Evolutionary conservation across 208 protist species (phyloP), one percentile per base, ranked within the genome.

Genomic region (Acanthamoeba sp.): DNA sequence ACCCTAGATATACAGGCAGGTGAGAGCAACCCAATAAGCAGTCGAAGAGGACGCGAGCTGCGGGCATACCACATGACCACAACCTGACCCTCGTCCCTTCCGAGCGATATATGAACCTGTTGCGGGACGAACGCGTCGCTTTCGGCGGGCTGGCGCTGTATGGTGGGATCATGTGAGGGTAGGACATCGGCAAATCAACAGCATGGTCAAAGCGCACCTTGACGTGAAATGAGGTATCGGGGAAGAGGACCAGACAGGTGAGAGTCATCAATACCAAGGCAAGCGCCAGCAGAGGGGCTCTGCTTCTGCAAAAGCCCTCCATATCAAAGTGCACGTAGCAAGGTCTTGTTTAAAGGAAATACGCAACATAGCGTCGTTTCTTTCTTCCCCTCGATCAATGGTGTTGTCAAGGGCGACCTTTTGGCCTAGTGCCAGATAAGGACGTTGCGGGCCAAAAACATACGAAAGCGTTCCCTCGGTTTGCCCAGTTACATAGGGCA

Each of bases 21-120:
- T n/a, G 50, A 6, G 0, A 14, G 18, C 50, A 16, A 6, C 2
- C 50, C 50, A 55, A 24, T 22, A 78, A 42, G 16, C n/a, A 0
- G 22, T 18, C 3, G 27, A 69, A 32, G 64, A 10, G 64, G 32
- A 38, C 5, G 64, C 20, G 9, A 2, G 2, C 0, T 16, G 12
- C 24, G 20, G 16, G 4, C 24, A 16, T 82, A 82, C 71, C 71
- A 82, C 71, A 82, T 82, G 71, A 82, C 71, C 14, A 82, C 22
- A 34, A 82, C n/a, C 71, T 82, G 36, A 0, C 22, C 14, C 38
- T 5, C 71, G 71, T 82, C 71, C 38, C 29, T 20, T 16, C 71
- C 71, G 2, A 82, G 38, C 18, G 71, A 82, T 34, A 82, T 50
- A 32, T 82, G 71, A 22, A 82, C 71, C 18, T 82, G 73, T 38